phyloP scores from a whole-genome alignment of 148 eudicot species.

The Rhododendron griersonianum region DNA sequence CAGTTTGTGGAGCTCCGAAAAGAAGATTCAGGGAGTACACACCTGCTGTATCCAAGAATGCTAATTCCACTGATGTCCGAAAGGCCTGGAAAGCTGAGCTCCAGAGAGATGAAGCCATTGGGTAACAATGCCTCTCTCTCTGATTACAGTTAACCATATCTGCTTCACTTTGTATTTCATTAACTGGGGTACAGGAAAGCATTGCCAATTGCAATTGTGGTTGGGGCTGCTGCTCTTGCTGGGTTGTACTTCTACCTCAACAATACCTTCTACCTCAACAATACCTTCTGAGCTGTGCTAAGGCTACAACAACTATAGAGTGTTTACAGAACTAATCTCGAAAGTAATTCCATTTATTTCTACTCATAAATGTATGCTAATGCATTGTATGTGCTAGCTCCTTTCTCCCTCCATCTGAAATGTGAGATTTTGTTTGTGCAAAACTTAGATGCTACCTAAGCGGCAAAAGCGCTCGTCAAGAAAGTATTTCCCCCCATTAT shows the following conservation, averaged over 20 bases:
- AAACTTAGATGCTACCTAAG: not conserved
- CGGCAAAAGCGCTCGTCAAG: not conserved
- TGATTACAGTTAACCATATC: not conserved
- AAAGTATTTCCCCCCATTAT: not conserved
- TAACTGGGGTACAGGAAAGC: conserved; percentile 47
- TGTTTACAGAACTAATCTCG: not conserved
- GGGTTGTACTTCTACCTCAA: conserved; percentile 78
- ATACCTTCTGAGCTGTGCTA: conserved; percentile 25
- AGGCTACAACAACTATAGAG: not conserved
- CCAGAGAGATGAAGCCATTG: conserved; percentile 75
- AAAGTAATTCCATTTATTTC: not conserved
- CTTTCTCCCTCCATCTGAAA: not conserved
- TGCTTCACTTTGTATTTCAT: not conserved
- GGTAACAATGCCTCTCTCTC: conserved; percentile 38
- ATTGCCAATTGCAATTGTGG: conserved; percentile 69
- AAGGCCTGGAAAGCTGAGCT: conserved; percentile 77
- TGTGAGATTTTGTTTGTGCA: not conserved
- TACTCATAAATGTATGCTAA: not conserved
- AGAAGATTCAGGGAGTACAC: conserved; percentile 79
- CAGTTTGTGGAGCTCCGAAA: conserved; percentile 97
- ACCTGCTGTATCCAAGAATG: conserved; percentile 59
- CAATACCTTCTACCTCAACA: conserved; percentile 56
- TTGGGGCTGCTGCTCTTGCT: conserved; percentile 63
- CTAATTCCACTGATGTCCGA: conserved; percentile 56
- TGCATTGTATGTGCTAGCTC: not conserved